Conservation (phyloP, 371 early-diverging fungal species). For the Funneliformis caledonium region DNA sequence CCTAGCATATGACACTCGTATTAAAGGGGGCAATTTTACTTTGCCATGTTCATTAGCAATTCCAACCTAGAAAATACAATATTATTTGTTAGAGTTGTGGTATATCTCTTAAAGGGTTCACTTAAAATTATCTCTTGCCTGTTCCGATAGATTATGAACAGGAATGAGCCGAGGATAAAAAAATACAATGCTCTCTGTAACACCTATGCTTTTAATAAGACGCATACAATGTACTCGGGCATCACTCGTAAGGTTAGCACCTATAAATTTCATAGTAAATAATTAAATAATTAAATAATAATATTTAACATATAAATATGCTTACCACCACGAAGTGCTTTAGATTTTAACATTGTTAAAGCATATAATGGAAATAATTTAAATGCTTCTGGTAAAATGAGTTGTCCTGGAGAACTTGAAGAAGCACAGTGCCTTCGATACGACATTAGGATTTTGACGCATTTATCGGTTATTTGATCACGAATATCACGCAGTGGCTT, state of each 20-base stretch:
- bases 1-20: slow-evolving; percentile 79
- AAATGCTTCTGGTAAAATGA: slow-evolving; percentile 95
- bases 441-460: slow-evolving; percentile 87
- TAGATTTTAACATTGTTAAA: slow-evolving; percentile 81
- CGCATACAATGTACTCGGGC: slow-evolving; percentile 79
- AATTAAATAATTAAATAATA: not conserved
- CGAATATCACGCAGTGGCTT: slow-evolving; percentile 79
- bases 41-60: slow-evolving; percentile 50
- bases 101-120: not conserved
- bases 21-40: slow-evolving; percentile 63
- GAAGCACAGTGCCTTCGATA: slow-evolving; percentile 94
- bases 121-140: slow-evolving; percentile 51
- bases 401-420: slow-evolving; percentile 88
- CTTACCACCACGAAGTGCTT: slow-evolving; percentile 71
- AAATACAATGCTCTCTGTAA: slow-evolving; percentile 69
- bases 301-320: slow-evolving; percentile 32
- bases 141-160: slow-evolving; percentile 64
- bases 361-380: slow-evolving; percentile 94
- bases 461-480: slow-evolving; percentile 82
- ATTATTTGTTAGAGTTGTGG: no score
- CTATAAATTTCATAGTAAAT: slow-evolving; percentile 13
- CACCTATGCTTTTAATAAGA: slow-evolving; percentile 70
- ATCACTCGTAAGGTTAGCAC: slow-evolving; percentile 65
- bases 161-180: slow-evolving; percentile 87
- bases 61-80: slow-evolving; percentile 44